phyloP scores from a whole-genome alignment of 1,139 yeast genomes.

The Debaryomyces nepalensis region DNA sequence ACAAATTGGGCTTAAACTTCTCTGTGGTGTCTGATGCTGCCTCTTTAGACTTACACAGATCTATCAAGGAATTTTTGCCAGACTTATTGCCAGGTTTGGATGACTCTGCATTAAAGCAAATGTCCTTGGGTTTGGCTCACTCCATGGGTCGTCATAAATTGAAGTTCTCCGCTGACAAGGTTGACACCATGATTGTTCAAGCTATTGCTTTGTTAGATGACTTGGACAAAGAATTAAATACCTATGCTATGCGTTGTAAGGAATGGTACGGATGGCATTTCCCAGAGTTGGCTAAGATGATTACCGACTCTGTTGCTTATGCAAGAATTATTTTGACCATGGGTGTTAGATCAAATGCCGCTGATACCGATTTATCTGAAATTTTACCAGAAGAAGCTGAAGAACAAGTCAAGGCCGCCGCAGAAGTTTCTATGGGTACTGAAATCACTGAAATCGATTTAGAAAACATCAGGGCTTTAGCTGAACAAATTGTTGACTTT shows the following conservation, averaged over 20 bases:
- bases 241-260: constrained; percentile 98
- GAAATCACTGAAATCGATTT: constrained; percentile 94
- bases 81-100: constrained; percentile 92
- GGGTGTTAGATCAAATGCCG: constrained; percentile 93
- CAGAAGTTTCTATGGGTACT: constrained; percentile 98
- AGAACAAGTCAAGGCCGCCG: constrained; percentile 80
- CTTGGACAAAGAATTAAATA: constrained; percentile 95
- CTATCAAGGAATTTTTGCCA: constrained; percentile 91
- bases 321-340: constrained; percentile 90
- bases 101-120: constrained; percentile 82
- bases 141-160: constrained; percentile 97
- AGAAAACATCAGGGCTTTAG: constrained; percentile 87
- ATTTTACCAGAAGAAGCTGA: constrained; percentile 92
- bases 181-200: constrained; percentile 97
- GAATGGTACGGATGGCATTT: constrained; percentile 99
- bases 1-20: constrained; percentile 87
- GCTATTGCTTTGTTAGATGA: constrained; percentile 97
- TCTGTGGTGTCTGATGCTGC: constrained; percentile 94
- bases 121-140: constrained; percentile 97
- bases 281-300: constrained; percentile 97
- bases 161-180: constrained; percentile 96
- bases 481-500: constrained; percentile 91
- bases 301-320: constrained; percentile 92
- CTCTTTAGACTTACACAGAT: constrained; percentile 91
- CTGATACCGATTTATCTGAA: constrained; percentile 87